Evolutionary conservation across 1,284 basidiomycete species (phyloP), one percentile per base, ranked within the genome.

Genomic region (Ustilago trichophora): DNA sequence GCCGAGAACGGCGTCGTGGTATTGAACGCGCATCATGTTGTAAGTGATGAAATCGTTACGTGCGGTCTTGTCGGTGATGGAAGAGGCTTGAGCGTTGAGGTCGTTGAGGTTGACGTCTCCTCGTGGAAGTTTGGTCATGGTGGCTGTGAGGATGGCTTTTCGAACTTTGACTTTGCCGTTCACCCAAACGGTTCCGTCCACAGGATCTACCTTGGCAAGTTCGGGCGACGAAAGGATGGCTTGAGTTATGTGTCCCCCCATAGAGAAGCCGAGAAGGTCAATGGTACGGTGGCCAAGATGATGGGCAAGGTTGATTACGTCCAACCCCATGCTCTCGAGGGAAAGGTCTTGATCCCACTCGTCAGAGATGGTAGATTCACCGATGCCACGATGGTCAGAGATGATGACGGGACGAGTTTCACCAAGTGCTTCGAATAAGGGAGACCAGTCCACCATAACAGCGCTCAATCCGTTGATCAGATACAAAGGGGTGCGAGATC

Each of bases 171-270:
- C 51, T 15, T 56, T 68, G 2, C 46, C 50, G 5, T 66, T 18
- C 9, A 34, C 7, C 35, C 31, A 25, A 15, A 51, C 7, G 13
- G 8, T 29, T 29, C 8, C n/a, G 0, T 48, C 35, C 3, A 53
- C 48, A 6, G 47, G 29, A 2, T 15, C 6, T 0, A 35, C 41
- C 1, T 33, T 25, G 0, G 65, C 46, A 7, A 33, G 13, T 1
- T 56, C 36, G 0, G 38, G 21, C 3, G 54, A 53, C 3, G 65
- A 57, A 13, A 79, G 43, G 12, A 80, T 35, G 5, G 63, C 71
- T 43, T 79, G 76, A 3, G 59, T 47, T n/a, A 80, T 76, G 27
- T 76, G 70, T 2, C 79, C 79, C 9, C 78, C 79, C 79, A 80
- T 80, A 12, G 59, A 68, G 40, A 75, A 80, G 9, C 79, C 79